These are phyloP conservation scores for Mycena alexandri DNA, from an alignment of 768 basidiomycete genomes.

Conservation along the genomic window DNA sequence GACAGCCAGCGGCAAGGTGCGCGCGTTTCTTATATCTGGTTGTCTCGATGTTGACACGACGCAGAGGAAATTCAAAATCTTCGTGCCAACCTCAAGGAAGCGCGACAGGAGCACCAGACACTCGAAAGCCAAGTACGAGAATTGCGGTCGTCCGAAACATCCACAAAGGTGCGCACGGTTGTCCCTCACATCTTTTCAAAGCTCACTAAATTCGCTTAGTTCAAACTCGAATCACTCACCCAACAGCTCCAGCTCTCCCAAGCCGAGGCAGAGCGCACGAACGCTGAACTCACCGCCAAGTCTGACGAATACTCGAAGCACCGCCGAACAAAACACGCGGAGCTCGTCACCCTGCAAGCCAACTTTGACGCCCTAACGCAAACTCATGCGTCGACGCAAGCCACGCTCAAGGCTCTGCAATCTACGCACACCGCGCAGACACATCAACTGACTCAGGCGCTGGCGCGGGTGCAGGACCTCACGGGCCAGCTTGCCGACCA, in stretches of 20 bases:
- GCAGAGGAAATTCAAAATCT: conserved; percentile 81
- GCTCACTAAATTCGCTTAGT: conserved; percentile 57
- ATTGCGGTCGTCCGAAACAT: conserved; percentile 79
- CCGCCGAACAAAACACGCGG: conserved; percentile 83
- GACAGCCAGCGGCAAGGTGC: conserved; percentile 79
- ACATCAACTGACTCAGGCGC: conserved; percentile 82
- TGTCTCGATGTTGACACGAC: conserved; percentile 30
- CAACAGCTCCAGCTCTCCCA: conserved; percentile 87
- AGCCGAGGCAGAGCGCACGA: conserved; percentile 80
- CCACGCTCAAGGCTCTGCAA: conserved; percentile 80
- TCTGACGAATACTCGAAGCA: conserved; percentile 88
- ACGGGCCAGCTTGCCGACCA: conserved; percentile 86
- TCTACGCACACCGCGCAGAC: conserved; percentile 77
- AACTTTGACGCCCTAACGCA: conserved; percentile 81
- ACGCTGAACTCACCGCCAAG: conserved; percentile 75
- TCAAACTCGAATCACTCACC: conserved; percentile 85
- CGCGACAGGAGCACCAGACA: conserved; percentile 77
- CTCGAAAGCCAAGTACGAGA: conserved; percentile 80
- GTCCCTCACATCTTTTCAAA: conserved; percentile 8
- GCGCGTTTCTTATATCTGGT: conserved; percentile 35
- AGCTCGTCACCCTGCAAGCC: conserved; percentile 81
- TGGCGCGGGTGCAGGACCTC: conserved; percentile 80
- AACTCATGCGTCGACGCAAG: conserved; percentile 73
- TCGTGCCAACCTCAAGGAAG: conserved; percentile 77
- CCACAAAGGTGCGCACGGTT: conserved; percentile 70